These are phyloP conservation scores for Colletotrichum melonis DNA, from an alignment of 2,329 filamentous ascomycete genomes.

Conservation along the genomic window DNA sequence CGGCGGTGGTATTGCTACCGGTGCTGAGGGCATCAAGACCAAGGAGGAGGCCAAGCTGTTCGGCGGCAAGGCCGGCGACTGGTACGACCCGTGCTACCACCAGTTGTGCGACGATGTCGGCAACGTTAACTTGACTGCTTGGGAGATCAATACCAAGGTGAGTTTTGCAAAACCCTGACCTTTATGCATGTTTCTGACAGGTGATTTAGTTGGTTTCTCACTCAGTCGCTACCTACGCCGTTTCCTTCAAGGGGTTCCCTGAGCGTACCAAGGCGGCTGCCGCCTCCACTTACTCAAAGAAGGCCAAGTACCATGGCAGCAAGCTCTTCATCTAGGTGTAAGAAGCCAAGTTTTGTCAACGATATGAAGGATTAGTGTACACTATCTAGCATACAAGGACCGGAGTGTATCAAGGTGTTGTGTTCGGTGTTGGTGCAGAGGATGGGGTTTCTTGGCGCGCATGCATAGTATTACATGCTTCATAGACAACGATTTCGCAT, in stretches of 20 bases:
- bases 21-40: slow-evolving; percentile 82
- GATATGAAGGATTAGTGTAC: neutral
- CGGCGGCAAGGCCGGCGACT: slow-evolving; percentile 74
- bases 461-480: neutral
- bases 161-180: slow-evolving; percentile 32
- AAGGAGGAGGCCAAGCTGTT: slow-evolving; percentile 73
- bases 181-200: slow-evolving; percentile 34
- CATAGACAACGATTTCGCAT: neutral
- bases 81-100: slow-evolving; percentile 71
- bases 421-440: neutral
- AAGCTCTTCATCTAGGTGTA: slow-evolving; percentile 58
- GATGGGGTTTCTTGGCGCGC: neutral
- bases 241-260: slow-evolving; percentile 74
- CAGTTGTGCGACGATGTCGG: slow-evolving; percentile 69
- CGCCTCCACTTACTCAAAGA: slow-evolving; percentile 45
- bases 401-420: neutral
- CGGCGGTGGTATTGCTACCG: slow-evolving; percentile 80
- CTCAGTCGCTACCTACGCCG: slow-evolving; percentile 76
- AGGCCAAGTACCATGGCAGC: slow-evolving; percentile 61
- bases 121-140: slow-evolving; percentile 70
- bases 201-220: slow-evolving; percentile 71
- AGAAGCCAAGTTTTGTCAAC: neutral
- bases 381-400: neutral
- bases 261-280: slow-evolving; percentile 53
- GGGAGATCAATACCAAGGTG: slow-evolving; percentile 71